A percentile compares a stretch with the other conserved stretches of the same genome.
These are phyloP conservation scores for Aspergillus neoniger DNA, from an alignment of 2,329 filamentous ascomycete genomes.

Conservation along the genomic window DNA sequence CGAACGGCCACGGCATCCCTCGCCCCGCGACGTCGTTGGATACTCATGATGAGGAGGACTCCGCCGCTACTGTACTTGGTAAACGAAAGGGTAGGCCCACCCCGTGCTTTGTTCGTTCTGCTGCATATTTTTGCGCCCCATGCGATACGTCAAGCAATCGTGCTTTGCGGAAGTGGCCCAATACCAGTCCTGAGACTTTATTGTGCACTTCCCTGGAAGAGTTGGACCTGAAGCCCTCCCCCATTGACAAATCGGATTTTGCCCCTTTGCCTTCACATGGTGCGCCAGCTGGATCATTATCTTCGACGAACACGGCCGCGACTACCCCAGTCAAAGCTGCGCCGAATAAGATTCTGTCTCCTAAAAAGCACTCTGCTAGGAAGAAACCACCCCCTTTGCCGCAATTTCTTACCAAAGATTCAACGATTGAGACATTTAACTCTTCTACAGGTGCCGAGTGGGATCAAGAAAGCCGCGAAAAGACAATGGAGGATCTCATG, in stretches of 20 bases:
- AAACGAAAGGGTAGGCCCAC: slow-evolving; percentile 57
- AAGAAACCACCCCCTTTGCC: slow-evolving; percentile 40
- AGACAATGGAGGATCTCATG: slow-evolving; percentile 74
- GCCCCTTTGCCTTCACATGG: slow-evolving; percentile 13
- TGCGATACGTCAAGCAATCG: slow-evolving; percentile 15
- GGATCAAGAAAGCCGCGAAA: slow-evolving; percentile 76
- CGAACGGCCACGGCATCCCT: slow-evolving; percentile 45
- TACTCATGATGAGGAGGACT: slow-evolving; percentile 41
- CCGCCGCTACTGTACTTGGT: slow-evolving; percentile 38
- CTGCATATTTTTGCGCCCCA: slow-evolving; percentile 19
- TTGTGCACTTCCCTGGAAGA: slow-evolving; percentile 12
- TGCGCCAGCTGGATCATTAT: slow-evolving; percentile 15
- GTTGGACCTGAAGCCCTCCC: slow-evolving; percentile 11
- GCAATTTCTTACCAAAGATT: slow-evolving; percentile 68
- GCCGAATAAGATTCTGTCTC: slow-evolving; percentile 19
- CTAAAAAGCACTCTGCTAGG: slow-evolving; percentile 38
- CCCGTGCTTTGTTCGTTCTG: slow-evolving; percentile 35
- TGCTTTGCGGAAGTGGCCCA: background rate
- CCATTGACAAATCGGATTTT: slow-evolving; percentile 17
- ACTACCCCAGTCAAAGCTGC: slow-evolving; percentile 45
- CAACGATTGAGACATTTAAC: slow-evolving; percentile 67
- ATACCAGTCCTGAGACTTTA: background rate
- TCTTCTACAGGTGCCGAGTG: slow-evolving; percentile 49
- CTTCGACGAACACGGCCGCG: slow-evolving; percentile 22
- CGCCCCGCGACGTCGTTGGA: slow-evolving; percentile 48